phyloP scores from a whole-genome alignment of 176 grass and related monocot genomes.

The Panicum miliaceum region DNA sequence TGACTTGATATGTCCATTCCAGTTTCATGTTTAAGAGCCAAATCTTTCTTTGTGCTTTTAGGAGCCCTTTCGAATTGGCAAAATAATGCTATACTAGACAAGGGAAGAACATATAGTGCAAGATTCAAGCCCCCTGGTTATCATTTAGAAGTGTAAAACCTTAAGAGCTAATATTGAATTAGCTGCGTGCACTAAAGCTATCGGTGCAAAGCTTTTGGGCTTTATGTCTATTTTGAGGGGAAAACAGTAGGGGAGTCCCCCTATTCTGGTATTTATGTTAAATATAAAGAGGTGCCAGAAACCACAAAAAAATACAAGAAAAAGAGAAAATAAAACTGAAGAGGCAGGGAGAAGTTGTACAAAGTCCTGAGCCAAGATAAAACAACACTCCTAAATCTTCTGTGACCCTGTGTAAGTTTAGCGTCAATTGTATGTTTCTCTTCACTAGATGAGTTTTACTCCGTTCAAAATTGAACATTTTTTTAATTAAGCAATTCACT shows the following conservation, averaged over 20 bases:
- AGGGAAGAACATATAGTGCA: conserved; percentile 1
- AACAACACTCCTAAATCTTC: too few species aligned
- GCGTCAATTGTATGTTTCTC: not conserved
- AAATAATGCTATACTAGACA: not conserved
- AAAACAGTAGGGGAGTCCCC: too few species aligned
- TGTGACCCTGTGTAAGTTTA: too few species aligned
- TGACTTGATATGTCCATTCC: not conserved
- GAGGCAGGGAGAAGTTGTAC: too few species aligned
- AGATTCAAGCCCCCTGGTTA: conserved; percentile 12
- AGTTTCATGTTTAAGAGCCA: not conserved
- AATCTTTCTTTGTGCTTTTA: conserved; percentile 11
- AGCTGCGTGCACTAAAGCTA: not conserved
- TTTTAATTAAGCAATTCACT: not conserved
- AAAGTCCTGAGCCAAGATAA: too few species aligned
- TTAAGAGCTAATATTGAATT: not conserved
- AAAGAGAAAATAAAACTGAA: too few species aligned
- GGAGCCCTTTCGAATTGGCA: not conserved
- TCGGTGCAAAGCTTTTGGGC: not conserved
- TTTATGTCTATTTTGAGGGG: not conserved
- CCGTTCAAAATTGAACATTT: not conserved
- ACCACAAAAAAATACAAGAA: too few species aligned
- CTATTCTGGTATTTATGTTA: too few species aligned
- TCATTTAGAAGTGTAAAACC: not conserved
- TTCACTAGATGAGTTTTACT: not conserved
- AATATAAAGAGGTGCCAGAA: too few species aligned